Evolutionary conservation across 371 early-diverging fungal species (phyloP), one percentile per base, ranked within the genome.

Genomic region (Haplosporangium sp.): DNA sequence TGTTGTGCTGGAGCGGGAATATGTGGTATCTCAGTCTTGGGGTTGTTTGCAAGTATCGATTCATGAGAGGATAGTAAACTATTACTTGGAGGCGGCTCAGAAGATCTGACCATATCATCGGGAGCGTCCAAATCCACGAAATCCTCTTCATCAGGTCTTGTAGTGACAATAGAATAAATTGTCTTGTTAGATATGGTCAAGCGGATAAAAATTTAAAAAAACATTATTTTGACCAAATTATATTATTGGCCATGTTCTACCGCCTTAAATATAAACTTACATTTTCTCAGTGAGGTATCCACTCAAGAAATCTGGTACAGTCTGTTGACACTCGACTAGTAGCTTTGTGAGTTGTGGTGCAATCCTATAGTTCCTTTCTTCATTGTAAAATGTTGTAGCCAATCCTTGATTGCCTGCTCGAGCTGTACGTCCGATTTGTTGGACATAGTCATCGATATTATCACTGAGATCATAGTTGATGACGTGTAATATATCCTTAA

Each of bases 391-490:
- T 8, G 94, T 88, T 4, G 95, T 92, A 15, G 95, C 92, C 53
- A 88, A 74, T 57, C 96, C 97, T 57, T 85, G 75, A 48, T 84
- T 78, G 4, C 83, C 83, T 1, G 74, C 83, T 1, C 83, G 64
- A 15, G 74, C 83, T 0, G 83, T 77, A 0, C 95, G 86, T 64
- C 96, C 96, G 66, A 94, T 93, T 61, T 95, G 88, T 72, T 96
- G 96, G 61, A 95, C 90, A 83, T 94, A 95, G 64, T 93, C 94
- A 67, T 96, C 94, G 71, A 93, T 91, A 65, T 90, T 88, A 35
- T 85, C 79, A 44, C 94, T 92, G 77, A 96, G 82, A 83, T 97
- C 96, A 83, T 92, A 96, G 82, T 96, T 95, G 75, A 96, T 88
- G 17, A 96, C 94, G 65, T 92, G 93, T 73, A 91, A 89, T 48